Base-by-base conservation (phyloP, 2,329 filamentous ascomycete species). In the Gnomoniopsis sp. region DNA sequence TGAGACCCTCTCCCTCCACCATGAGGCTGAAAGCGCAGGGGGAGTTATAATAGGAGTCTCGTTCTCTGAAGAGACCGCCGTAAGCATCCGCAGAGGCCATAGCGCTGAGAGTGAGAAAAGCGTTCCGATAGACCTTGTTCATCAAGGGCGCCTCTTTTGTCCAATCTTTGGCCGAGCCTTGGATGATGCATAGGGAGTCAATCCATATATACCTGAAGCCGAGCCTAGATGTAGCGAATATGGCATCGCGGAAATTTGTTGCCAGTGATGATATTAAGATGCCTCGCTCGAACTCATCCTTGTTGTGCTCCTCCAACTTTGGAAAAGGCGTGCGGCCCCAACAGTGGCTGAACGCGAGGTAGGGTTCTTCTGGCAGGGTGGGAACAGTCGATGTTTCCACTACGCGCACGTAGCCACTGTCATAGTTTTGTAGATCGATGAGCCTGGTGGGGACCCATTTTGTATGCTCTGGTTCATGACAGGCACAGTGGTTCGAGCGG, bases 301-400 rank as follows among this genome's bases (percentile, higher is more conserved):
- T n/a, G 43, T 43, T 58, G 1, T 21, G 1, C 1, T 17, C 43
- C 3, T 26, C 8, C 22, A 53, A 34, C 22, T 66, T 62, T 2
- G 52, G 22, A 1, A 49, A 49, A 2, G 52, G 55, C 12, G 26
- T 38, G 0, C 43, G 38, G 1, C 67, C 67, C 69, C 69, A 70
- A 21, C 57, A 64, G 38, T 70, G 67, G 3, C 66, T 68, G 19
- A 70, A 53, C 3, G 68, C 68, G 2, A 65, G 21, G n/a, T 66
- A 70, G n/a, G 17, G 43, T 3, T 54, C 33, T 1, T 4, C 21
- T 11, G 8, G 19, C 4, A 58, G 49, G 0, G 10, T 22, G 1
- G 49, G 22, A 1, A 51, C 44, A 8, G 52, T 49, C 3, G 55
- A 48, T 3, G 55, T 47, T 8, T 56, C 14, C 8, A 58, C 41